Conservation (phyloP, 208 protist species). For the Vickermania ingenoplastis region DNA sequence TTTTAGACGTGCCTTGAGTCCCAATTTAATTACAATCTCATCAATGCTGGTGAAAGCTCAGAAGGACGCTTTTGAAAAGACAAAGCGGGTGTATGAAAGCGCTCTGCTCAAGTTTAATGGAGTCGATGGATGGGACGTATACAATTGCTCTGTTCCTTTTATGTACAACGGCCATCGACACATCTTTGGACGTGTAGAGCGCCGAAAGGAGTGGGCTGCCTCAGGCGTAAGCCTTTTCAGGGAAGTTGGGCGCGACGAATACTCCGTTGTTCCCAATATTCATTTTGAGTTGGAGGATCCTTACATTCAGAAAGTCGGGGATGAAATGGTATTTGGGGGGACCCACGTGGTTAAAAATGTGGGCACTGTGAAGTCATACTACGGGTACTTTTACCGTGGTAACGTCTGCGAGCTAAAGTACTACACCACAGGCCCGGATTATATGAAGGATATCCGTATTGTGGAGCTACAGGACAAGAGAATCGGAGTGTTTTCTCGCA, state of each 20-base stretch:
- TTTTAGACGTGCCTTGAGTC: background rate
- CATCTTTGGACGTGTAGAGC: slow-evolving; percentile 44
- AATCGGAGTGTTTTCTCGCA: slow-evolving; percentile 4
- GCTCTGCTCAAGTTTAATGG: slow-evolving; percentile 35
- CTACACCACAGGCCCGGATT: slow-evolving; percentile 4
- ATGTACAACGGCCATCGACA: slow-evolving; percentile 30
- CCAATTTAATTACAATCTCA: background rate
- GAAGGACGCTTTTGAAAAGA: slow-evolving; percentile 27
- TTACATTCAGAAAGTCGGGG: background rate
- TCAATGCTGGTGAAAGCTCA: slow-evolving; percentile 13
- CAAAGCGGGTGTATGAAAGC: slow-evolving; percentile 28
- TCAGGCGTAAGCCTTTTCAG: slow-evolving; percentile 36
- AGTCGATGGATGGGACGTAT: slow-evolving; percentile 45
- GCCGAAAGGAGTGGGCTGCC: slow-evolving; percentile 29
- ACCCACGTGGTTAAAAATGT: slow-evolving; percentile 1
- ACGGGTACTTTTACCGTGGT: slow-evolving; percentile 4
- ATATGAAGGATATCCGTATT: slow-evolving; percentile 7
- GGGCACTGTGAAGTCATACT: slow-evolving; percentile 3
- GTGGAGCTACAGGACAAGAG: background rate
- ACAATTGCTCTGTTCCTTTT: slow-evolving; percentile 56
- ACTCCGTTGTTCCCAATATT: background rate
- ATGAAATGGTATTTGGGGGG: slow-evolving; percentile 4
- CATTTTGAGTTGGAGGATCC: slow-evolving; percentile 6
- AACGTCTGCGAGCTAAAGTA: background rate
- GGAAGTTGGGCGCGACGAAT: slow-evolving; percentile 19